Percentiles rank a stretch among this genome's conserved stretches.
Conservation (phyloP, 257 asterid genomes). For the Scutellaria galericulata region DNA sequence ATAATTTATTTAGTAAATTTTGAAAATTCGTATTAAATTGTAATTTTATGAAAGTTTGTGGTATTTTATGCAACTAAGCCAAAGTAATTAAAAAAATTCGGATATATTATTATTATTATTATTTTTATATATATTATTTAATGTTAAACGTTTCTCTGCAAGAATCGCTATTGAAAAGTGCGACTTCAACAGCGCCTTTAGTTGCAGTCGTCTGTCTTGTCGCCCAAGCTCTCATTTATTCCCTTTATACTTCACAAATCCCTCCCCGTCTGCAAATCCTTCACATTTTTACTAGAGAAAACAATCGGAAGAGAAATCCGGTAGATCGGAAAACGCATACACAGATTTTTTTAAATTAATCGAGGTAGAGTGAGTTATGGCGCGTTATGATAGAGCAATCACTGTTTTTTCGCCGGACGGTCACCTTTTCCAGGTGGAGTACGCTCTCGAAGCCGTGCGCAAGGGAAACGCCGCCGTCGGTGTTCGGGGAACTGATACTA, state of each 20-base stretch:
- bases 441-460: slow-evolving; percentile 97
- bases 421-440: slow-evolving; percentile 93
- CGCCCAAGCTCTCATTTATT: slow-evolving; percentile 39
- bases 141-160: not conserved
- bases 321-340: slow-evolving; percentile 29
- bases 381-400: slow-evolving; percentile 91
- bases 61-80: no score
- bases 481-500: slow-evolving; percentile 83
- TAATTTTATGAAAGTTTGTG: no score
- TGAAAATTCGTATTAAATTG: no score
- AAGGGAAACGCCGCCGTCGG: slow-evolving; percentile 98
- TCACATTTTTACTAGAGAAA: not conserved
- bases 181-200: slow-evolving; percentile 16
- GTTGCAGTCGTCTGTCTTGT: slow-evolving; percentile 37
- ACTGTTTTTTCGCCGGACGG: slow-evolving; percentile 99
- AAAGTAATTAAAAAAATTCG: no score
- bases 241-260: slow-evolving; percentile 24
- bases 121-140: no score
- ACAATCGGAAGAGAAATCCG: not conserved
- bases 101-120: no score
- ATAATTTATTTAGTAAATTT: no score
- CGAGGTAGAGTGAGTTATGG: slow-evolving; percentile 52
- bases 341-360: not conserved
- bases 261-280: slow-evolving; percentile 27
- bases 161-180: not conserved